Evolutionary conservation across 129 eudicot genomes (phyloP).

Genomic region (Flaveria brownii): DNA sequence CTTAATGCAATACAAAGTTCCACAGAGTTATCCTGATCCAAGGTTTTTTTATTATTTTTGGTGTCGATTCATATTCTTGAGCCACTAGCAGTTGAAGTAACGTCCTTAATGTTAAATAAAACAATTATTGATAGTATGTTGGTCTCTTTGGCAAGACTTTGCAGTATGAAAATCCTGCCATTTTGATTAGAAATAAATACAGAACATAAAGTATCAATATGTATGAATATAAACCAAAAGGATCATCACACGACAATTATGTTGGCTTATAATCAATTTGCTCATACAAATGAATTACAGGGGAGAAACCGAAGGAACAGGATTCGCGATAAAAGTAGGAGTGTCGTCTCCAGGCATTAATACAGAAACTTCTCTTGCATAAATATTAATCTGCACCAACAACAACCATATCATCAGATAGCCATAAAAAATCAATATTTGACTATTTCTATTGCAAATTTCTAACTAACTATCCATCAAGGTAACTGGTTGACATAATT

Average conservation of each 20-base stretch:
- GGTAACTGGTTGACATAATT: neutral
- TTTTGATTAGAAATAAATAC: neutral
- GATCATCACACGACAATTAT: neutral
- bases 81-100: too few species aligned
- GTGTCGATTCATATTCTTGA: too few species aligned
- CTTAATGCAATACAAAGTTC: too few species aligned
- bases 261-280: neutral
- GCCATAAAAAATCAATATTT: neutral
- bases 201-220: neutral
- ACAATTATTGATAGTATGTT: neutral
- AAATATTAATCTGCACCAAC: constrained; percentile 31
- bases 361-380: constrained; percentile 51
- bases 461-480: neutral
- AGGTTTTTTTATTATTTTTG: too few species aligned
- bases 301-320: constrained; percentile 41
- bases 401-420: constrained; percentile 8
- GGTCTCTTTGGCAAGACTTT: neutral
- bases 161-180: neutral
- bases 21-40: too few species aligned
- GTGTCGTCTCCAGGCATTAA: constrained; percentile 58
- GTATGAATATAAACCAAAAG: neutral
- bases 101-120: neutral
- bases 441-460: neutral
- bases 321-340: constrained; percentile 53
- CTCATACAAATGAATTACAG: neutral